phyloP scores from a whole-genome alignment of 805 yeast genomes.

The Starmerella lactis-condensi region DNA sequence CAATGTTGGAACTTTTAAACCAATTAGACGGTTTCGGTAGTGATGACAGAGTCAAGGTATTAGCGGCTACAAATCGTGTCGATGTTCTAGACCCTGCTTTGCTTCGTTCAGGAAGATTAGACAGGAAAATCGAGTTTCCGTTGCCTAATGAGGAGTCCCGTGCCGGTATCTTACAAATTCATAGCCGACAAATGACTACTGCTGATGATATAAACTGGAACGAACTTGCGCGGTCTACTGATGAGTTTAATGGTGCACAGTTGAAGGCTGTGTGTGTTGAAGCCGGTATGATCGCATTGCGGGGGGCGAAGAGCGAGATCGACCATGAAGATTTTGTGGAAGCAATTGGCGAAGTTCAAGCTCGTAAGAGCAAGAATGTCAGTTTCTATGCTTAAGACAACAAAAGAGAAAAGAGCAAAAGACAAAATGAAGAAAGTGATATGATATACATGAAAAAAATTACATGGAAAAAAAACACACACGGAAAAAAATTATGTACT shows the following conservation, averaged over 20 bases:
- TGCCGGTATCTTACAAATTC: slow-evolving; percentile 90
- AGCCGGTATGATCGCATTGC: slow-evolving; percentile 98
- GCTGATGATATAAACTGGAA: slow-evolving; percentile 85
- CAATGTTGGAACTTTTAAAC: slow-evolving; percentile 92
- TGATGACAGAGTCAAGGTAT: slow-evolving; percentile 89
- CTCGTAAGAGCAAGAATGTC: slow-evolving; percentile 85
- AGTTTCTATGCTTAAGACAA: slow-evolving; percentile 66
- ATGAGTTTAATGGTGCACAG: slow-evolving; percentile 98
- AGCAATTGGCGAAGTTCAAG: slow-evolving; percentile 95
- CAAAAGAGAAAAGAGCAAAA: too few species aligned
- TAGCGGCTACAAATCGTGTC: slow-evolving; percentile 96
- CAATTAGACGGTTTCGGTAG: slow-evolving; percentile 96
- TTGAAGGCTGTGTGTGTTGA: slow-evolving; percentile 96
- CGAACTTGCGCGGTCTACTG: slow-evolving; percentile 93
- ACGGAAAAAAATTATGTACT: too few species aligned
- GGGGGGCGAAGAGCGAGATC: slow-evolving; percentile 80
- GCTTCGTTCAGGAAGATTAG: slow-evolving; percentile 91
- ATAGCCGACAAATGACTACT: slow-evolving; percentile 89
- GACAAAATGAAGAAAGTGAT: too few species aligned
- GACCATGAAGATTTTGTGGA: slow-evolving; percentile 97
- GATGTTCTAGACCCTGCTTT: slow-evolving; percentile 98
- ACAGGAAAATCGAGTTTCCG: slow-evolving; percentile 95
- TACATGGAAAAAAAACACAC: too few species aligned
- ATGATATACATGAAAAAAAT: too few species aligned
- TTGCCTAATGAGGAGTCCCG: slow-evolving; percentile 94